Conservation (phyloP, 2,329 filamentous ascomycete species). For the Aureobasidium sp. region DNA sequence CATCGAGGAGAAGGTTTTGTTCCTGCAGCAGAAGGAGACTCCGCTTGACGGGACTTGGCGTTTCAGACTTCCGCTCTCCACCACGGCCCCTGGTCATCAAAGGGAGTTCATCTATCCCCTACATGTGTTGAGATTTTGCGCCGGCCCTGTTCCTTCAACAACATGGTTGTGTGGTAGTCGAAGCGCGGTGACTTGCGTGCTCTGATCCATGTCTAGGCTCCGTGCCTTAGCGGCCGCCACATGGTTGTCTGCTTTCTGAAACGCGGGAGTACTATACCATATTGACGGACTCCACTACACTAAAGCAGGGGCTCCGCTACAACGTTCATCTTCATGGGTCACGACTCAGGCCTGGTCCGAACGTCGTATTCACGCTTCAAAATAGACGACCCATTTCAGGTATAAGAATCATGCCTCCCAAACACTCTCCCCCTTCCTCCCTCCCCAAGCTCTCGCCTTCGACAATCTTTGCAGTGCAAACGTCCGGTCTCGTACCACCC, state of each 20-base stretch:
- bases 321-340: neutral
- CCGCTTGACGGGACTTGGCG: slow-evolving; percentile 8
- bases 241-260: slow-evolving; percentile 7
- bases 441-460: slow-evolving; percentile 10
- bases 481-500: slow-evolving; percentile 13
- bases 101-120: slow-evolving; percentile 3
- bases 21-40: slow-evolving; percentile 8
- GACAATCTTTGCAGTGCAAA: slow-evolving; percentile 15
- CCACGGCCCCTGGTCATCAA: slow-evolving; percentile 5
- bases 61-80: slow-evolving; percentile 11
- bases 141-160: neutral
- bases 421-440: neutral
- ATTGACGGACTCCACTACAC: slow-evolving; percentile 10
- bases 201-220: slow-evolving; percentile 3
- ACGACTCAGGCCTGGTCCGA: neutral
- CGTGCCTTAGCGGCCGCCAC: neutral
- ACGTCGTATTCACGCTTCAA: neutral
- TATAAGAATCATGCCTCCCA: slow-evolving; percentile 11
- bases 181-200: slow-evolving; percentile 6
- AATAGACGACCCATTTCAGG: neutral
- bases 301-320: slow-evolving; percentile 15
- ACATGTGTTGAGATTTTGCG: neutral
- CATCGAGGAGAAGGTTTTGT: neutral
- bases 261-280: slow-evolving; percentile 5
- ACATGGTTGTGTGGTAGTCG: neutral